Percentiles rank a stretch among this genome's conserved stretches.
Evolutionary conservation across 2,329 filamentous ascomycete genomes (phyloP).

Genomic region (Elsinoe ampelina): DNA sequence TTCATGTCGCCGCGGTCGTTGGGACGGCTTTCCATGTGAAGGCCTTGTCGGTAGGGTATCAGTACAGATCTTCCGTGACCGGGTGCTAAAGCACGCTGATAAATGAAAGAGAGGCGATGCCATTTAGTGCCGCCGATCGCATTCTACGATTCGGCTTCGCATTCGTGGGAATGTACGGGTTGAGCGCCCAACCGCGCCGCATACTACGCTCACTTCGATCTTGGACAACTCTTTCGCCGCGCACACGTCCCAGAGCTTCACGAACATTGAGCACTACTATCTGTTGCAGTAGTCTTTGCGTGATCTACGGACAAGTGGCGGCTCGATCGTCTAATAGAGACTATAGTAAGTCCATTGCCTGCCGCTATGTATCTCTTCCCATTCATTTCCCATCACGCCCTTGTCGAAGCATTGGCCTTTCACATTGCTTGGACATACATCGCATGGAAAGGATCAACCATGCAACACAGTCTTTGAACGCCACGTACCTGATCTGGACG

Average conservation of each 20-base stretch:
- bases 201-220: background rate
- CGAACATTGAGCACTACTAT: background rate
- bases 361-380: background rate
- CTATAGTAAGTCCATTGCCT: background rate
- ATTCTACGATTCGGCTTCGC: background rate
- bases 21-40: conserved; percentile 15
- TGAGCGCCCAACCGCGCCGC: conserved; percentile 9
- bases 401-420: background rate
- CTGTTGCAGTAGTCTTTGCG: background rate
- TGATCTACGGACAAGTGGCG: background rate
- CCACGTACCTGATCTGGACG: background rate
- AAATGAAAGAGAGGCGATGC: too few species aligned
- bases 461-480: background rate
- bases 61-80: background rate
- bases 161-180: too few species aligned
- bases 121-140: too few species aligned
- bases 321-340: background rate
- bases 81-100: background rate
- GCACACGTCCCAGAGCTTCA: background rate
- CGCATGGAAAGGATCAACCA: background rate
- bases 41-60: conserved; percentile 10
- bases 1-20: conserved; percentile 16
- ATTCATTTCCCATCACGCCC: background rate
- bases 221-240: background rate
- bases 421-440: background rate